Evolutionary conservation across 345 rosid genomes (phyloP).

Genomic region (Brassica carinata): DNA sequence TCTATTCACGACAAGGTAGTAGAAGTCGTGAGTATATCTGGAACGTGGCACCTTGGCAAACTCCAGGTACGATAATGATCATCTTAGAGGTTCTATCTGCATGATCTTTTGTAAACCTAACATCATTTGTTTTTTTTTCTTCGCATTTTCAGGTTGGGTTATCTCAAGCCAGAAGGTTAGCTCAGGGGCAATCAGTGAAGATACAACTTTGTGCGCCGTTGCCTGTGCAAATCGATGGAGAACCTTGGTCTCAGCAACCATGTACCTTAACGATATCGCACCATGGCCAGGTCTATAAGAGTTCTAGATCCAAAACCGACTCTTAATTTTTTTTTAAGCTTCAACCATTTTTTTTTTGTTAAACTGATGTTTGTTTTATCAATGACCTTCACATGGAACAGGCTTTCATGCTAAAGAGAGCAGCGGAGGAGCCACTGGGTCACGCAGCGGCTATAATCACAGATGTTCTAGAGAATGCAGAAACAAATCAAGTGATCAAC

Average conservation of each 20-base stretch:
- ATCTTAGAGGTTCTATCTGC: conserved; percentile 4
- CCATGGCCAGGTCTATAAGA: not conserved
- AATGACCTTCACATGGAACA: not conserved
- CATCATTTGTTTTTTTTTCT: not conserved
- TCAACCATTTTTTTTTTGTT: too few relatives aligned
- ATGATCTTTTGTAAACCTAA: not conserved
- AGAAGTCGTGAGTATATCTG: conserved; percentile 89
- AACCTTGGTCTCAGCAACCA: conserved; percentile 91
- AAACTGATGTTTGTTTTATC: not conserved
- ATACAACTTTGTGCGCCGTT: conserved; percentile 77
- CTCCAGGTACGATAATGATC: conserved; percentile 63
- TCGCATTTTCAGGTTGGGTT: conserved; percentile 70
- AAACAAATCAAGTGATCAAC: not conserved
- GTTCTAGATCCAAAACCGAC: not conserved
- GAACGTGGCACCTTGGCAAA: conserved; percentile 92
- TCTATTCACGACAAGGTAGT: conserved; percentile 87
- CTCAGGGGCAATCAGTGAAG: conserved; percentile 87
- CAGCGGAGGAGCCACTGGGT: not conserved
- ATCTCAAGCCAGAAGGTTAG: conserved; percentile 92
- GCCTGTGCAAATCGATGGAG: conserved; percentile 96
- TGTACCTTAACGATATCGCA: not conserved
- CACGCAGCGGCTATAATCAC: not conserved
- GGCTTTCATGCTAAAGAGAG: not conserved
- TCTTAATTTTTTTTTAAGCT: too few relatives aligned
- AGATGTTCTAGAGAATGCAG: not conserved